phyloP scores from a whole-genome alignment of 129 eudicot species.

The Pseudognaphalium luteoalbum region DNA sequence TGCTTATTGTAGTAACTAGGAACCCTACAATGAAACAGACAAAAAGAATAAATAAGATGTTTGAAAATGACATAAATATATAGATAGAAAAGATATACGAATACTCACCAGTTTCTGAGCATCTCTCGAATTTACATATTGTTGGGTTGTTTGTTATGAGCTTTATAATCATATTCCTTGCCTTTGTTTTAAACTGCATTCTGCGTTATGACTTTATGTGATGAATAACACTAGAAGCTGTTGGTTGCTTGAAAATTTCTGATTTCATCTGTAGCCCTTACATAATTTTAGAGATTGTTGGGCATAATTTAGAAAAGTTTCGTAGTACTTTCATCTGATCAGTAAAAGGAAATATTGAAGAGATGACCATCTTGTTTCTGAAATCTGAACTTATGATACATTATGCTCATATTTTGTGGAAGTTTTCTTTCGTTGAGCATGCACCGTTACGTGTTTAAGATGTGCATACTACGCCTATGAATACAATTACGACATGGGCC shows the following conservation, averaged over 20 bases:
- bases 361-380: background rate
- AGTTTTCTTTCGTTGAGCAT: background rate
- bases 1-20: background rate
- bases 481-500: slow-evolving; percentile 7
- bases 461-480: background rate
- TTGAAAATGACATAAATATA: background rate
- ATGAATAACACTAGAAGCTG: background rate
- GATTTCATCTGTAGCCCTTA: background rate
- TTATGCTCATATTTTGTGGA: background rate
- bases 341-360: background rate
- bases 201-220: background rate
- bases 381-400: background rate
- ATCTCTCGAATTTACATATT: background rate
- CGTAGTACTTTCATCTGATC: background rate
- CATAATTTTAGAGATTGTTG: background rate
- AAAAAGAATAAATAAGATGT: background rate
- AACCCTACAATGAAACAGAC: background rate
- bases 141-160: background rate
- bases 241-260: background rate
- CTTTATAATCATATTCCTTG: background rate
- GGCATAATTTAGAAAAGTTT: background rate
- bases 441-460: slow-evolving; percentile 8
- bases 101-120: background rate
- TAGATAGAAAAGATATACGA: background rate
- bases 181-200: background rate